Percentiles rank a stretch among this genome's conserved stretches.
Evolutionary conservation across 192 early-diverging fungal species (phyloP).

Genomic region (Obelidium mucronatum): DNA sequence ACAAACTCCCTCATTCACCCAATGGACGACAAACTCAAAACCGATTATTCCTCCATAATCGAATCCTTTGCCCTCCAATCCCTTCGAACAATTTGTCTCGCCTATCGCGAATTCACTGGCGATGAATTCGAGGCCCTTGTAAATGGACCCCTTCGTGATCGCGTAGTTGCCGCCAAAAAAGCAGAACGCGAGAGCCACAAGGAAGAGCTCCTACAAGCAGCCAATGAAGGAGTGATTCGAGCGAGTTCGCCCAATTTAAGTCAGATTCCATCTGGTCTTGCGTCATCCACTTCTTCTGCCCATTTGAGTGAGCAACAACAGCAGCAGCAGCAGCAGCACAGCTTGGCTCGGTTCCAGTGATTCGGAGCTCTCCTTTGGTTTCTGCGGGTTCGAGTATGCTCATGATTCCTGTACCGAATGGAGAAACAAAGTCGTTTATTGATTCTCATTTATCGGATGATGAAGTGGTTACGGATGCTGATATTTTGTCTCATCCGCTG

Average conservation of each 20-base stretch:
- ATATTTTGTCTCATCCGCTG: slow-evolving; percentile 24
- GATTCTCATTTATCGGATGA: slow-evolving; percentile 11
- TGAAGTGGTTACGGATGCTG: neutral
- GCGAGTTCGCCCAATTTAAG: neutral
- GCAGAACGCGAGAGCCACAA: slow-evolving; percentile 25
- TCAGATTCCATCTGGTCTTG: too few species aligned
- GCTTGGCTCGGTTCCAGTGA: too few species aligned
- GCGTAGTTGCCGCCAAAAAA: slow-evolving; percentile 13
- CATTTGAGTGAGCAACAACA: too few species aligned
- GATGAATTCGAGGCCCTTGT: slow-evolving; percentile 33
- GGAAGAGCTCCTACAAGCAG: neutral
- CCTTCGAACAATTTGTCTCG: slow-evolving; percentile 92
- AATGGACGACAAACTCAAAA: slow-evolving; percentile 5
- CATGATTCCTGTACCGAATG: neutral
- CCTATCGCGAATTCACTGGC: slow-evolving; percentile 54
- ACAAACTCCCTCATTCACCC: slow-evolving; percentile 3
- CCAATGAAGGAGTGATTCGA: slow-evolving; percentile 1
- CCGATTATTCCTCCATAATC: slow-evolving; percentile 58
- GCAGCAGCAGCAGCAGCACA: too few species aligned
- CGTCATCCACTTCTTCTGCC: too few species aligned
- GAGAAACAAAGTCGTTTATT: slow-evolving; percentile 17
- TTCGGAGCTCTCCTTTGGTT: neutral
- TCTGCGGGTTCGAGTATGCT: neutral
- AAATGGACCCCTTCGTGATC: slow-evolving; percentile 25
- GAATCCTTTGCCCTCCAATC: slow-evolving; percentile 77